A percentile compares a stretch with the other conserved stretches of the same genome.
phyloP scores from a whole-genome alignment of 2,329 filamentous ascomycete genomes.

The Phialophora tarda region DNA sequence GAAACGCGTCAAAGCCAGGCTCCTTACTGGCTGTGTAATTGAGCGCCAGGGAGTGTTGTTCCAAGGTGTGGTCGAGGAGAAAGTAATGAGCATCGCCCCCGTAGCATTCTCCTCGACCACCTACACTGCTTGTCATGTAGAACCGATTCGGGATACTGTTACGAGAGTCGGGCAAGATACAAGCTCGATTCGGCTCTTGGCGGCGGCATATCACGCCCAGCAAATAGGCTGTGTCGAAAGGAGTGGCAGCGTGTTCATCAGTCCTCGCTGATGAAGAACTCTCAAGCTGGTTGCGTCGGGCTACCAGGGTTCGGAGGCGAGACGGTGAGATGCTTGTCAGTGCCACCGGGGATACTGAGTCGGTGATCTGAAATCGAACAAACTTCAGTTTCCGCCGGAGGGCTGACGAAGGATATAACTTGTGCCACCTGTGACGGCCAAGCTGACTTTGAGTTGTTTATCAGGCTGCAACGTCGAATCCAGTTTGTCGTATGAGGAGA shows the following conservation, averaged over 20 bases:
- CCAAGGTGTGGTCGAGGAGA: background rate
- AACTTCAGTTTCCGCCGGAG: background rate
- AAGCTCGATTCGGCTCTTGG: background rate
- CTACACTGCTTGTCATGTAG: background rate
- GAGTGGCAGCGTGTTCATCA: background rate
- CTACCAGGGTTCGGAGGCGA: background rate
- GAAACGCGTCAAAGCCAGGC: background rate
- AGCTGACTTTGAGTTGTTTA: background rate
- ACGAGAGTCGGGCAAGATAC: background rate
- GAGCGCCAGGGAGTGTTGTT: background rate
- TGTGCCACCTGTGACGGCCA: background rate
- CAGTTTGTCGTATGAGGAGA: background rate
- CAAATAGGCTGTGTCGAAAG: background rate
- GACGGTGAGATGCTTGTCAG: background rate
- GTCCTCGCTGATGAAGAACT: background rate
- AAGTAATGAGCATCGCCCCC: background rate
- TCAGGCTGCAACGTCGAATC: background rate
- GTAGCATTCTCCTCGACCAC: background rate
- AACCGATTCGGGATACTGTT: background rate
- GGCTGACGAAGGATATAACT: background rate
- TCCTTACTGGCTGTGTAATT: background rate
- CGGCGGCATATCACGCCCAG: background rate
- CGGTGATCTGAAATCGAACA: background rate
- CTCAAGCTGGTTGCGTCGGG: background rate
- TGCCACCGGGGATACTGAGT: background rate